Percentiles rank a stretch among this genome's conserved stretches.
phyloP scores from a whole-genome alignment of 495 filamentous ascomycete species.

The Penicillium roqueforti region DNA sequence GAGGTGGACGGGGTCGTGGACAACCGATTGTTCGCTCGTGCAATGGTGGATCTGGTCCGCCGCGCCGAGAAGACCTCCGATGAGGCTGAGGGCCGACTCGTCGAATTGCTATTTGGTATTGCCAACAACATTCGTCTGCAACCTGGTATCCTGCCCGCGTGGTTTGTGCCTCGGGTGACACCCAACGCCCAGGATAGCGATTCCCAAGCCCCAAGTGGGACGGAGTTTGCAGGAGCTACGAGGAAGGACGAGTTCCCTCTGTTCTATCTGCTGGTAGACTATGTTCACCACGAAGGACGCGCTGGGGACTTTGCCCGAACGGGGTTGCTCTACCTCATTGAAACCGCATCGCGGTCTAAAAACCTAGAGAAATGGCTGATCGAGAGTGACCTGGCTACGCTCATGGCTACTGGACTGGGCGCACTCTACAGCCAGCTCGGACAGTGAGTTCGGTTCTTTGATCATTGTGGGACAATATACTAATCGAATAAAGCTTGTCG shows the following conservation, averaged over 20 bases:
- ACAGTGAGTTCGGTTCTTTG: constrained; percentile 43
- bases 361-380: constrained; percentile 92
- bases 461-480: background rate
- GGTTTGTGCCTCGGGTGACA: constrained; percentile 60
- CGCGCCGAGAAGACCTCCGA: constrained; percentile 54
- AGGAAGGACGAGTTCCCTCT: constrained; percentile 92
- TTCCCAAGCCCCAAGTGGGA: constrained; percentile 45
- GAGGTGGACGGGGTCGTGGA: constrained; percentile 92
- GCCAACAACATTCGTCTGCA: constrained; percentile 90
- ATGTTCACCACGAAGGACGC: constrained; percentile 89
- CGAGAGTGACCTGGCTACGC: constrained; percentile 89
- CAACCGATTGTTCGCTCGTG: constrained; percentile 74
- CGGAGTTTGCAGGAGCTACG: constrained; percentile 73
- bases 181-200: constrained; percentile 40
- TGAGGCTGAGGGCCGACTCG: constrained; percentile 77
- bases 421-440: constrained; percentile 96
- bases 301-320: constrained; percentile 97
- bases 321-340: constrained; percentile 91
- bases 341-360: constrained; percentile 78
- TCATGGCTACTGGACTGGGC: constrained; percentile 95
- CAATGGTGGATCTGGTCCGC: constrained; percentile 72
- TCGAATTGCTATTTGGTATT: constrained; percentile 90
- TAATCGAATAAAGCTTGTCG: constrained; percentile 33
- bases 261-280: constrained; percentile 92
- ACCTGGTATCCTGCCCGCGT: constrained; percentile 76